These are phyloP conservation scores for Neoscytalidium dimidiatum DNA, from an alignment of 2,329 filamentous ascomycete genomes.

Conservation along the genomic window DNA sequence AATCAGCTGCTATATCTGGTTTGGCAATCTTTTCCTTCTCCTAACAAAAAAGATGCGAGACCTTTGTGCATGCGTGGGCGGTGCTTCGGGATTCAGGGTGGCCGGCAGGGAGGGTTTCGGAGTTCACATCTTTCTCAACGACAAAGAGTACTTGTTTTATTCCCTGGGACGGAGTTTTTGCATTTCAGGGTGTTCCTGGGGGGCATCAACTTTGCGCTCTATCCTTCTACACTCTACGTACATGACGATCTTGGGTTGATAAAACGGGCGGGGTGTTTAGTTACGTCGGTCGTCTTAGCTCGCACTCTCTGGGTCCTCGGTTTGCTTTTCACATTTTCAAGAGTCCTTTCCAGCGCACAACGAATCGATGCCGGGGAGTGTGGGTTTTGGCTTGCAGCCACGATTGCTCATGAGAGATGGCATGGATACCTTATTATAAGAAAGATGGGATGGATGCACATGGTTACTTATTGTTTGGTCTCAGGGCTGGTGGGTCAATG, in stretches of 20 bases:
- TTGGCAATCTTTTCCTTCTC: slow-evolving; percentile 12
- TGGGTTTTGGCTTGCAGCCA: slow-evolving; percentile 13
- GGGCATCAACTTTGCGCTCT: slow-evolving; percentile 13
- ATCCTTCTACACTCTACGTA: slow-evolving; percentile 12
- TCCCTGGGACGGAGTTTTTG: slow-evolving; percentile 38
- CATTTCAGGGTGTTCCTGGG: slow-evolving; percentile 44
- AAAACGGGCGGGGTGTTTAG: slow-evolving; percentile 9
- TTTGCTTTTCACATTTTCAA: slow-evolving; percentile 15
- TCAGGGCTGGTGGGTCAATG: background rate
- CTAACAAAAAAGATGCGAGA: slow-evolving; percentile 33
- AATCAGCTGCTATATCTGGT: slow-evolving; percentile 25
- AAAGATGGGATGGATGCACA: slow-evolving; percentile 4
- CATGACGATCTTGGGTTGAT: slow-evolving; percentile 13
- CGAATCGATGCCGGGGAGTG: slow-evolving; percentile 1
- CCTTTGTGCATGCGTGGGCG: slow-evolving; percentile 20
- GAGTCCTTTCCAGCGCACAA: slow-evolving; percentile 1
- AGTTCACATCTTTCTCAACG: slow-evolving; percentile 15
- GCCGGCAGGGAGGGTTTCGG: slow-evolving; percentile 9
- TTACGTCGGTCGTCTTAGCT: slow-evolving; percentile 13
- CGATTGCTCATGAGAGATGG: slow-evolving; percentile 15
- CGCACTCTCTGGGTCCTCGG: slow-evolving; percentile 8
- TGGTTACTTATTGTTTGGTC: slow-evolving; percentile 3
- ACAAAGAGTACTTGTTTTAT: slow-evolving; percentile 17
- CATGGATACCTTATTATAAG: slow-evolving; percentile 14
- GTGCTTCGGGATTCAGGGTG: slow-evolving; percentile 15